Evolutionary conservation across 1,139 yeast species (phyloP).

Genomic region (Kodamaea sp.): DNA sequence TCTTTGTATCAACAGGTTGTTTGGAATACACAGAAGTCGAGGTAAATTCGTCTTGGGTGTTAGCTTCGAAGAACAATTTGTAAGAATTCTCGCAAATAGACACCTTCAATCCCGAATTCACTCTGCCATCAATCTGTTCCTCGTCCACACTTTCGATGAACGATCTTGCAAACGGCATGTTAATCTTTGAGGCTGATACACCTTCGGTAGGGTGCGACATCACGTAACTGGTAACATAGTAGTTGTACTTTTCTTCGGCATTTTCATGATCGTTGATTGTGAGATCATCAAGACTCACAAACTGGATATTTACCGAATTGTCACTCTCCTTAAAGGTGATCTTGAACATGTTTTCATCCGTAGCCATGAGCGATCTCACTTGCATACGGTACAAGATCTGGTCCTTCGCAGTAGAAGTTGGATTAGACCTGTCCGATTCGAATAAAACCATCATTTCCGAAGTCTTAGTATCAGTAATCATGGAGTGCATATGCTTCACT

Average conservation of each 20-base stretch:
- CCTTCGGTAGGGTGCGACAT: slow-evolving; percentile 98
- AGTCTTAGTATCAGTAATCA: slow-evolving; percentile 79
- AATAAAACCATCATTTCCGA: slow-evolving; percentile 78
- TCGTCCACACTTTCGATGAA: slow-evolving; percentile 59
- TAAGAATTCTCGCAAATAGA: slow-evolving; percentile 80
- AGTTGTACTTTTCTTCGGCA: slow-evolving; percentile 84
- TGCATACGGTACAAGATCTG: slow-evolving; percentile 91
- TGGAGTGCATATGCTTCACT: slow-evolving; percentile 82
- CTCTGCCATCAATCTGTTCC: slow-evolving; percentile 65
- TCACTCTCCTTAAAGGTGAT: slow-evolving; percentile 64
- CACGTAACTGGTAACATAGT: slow-evolving; percentile 86
- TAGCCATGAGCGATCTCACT: slow-evolving; percentile 76
- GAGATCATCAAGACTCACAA: slow-evolving; percentile 83
- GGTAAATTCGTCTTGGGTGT: slow-evolving; percentile 80
- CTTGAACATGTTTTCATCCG: slow-evolving; percentile 92
- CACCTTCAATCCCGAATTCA: slow-evolving; percentile 75
- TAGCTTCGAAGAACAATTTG: slow-evolving; percentile 76
- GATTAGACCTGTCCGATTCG: slow-evolving; percentile 72
- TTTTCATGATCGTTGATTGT: slow-evolving; percentile 77
- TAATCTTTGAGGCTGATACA: slow-evolving; percentile 75
- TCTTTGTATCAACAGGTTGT: slow-evolving; percentile 26
- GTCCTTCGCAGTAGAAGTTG: slow-evolving; percentile 73
- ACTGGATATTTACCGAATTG: slow-evolving; percentile 69
- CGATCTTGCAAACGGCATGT: slow-evolving; percentile 71
- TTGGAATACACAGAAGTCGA: slow-evolving; percentile 49